Evolutionary conservation across 257 asterid genomes (phyloP), one percentile per base, ranked within the genome.

Genomic region (Vinca minor): DNA sequence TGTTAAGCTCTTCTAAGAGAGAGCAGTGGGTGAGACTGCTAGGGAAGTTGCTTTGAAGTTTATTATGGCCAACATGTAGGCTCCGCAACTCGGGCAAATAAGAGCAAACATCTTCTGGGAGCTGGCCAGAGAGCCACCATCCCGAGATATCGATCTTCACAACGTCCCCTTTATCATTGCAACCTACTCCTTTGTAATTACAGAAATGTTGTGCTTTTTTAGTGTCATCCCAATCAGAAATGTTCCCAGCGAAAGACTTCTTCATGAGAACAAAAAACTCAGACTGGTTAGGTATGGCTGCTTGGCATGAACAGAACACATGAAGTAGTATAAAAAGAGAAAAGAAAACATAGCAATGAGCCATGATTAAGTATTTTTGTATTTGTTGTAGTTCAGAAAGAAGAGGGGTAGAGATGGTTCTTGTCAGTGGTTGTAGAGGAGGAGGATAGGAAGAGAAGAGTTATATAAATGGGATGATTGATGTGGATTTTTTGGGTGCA

Each of bases 121-220:
- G 79, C 5, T 35, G 61, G 5, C 96, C 99, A 3, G 84, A 64
- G 39, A 93, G 69, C 0, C 77, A 73, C 96, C 97, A 83, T 10
- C 85, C 81, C 0, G 94, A 62, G 71, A 93, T 70, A 64, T 89
- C 88, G 25, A 93, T 66, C 68, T 63, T 65, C 23, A 80, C 76
- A 59, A 93, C 69, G 17, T 80, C 47, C 17, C 78, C 78, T 25
- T 45, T 64, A 21, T 69, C 69, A 50, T 93, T 88, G 38, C 99
- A 93, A 23, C 76, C 69, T 45, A 89, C 54, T 20, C 99, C 97
- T 0, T 75, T 69, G 49, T 67, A 81, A 62, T 74, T 82, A 74
- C 97, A 93, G 42, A 64, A 63, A 46, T 68, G 25, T 15, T 17
- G 66, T 7, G 42, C 72, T 44, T 34, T 34, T 34, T 67, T 67